phyloP scores from a whole-genome alignment of 257 asterid genomes.

The Cruciata laevipes region DNA sequence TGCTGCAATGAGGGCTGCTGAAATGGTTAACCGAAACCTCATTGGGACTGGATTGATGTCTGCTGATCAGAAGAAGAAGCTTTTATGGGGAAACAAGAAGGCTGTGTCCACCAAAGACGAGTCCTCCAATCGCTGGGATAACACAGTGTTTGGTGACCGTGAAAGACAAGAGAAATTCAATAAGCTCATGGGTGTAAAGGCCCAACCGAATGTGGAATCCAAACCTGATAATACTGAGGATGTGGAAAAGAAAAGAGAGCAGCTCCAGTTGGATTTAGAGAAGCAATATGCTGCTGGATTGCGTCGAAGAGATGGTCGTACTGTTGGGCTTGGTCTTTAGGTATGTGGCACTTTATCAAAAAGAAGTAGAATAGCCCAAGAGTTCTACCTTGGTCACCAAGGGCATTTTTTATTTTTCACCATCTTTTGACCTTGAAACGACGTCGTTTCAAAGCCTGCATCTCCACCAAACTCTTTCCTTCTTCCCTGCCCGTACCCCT shows the following conservation, averaged over 20 bases:
- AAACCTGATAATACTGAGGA: constrained; percentile 47
- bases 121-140: constrained; percentile 82
- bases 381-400: no score
- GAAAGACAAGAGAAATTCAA: constrained; percentile 95
- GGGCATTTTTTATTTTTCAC: no score
- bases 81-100: constrained; percentile 95
- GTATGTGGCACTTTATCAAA: constrained; percentile 2
- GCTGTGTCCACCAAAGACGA: constrained; percentile 51
- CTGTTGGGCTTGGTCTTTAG: constrained; percentile 94
- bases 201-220: constrained; percentile 49
- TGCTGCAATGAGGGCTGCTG: constrained; percentile 51
- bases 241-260: constrained; percentile 68
- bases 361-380: no score
- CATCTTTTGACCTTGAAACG: no score
- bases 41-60: constrained; percentile 91
- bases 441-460: no score
- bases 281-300: constrained; percentile 89
- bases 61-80: constrained; percentile 98
- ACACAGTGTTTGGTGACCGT: constrained; percentile 69
- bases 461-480: no score
- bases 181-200: constrained; percentile 99
- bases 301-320: constrained; percentile 97
- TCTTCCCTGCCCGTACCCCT: no score
- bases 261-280: constrained; percentile 81
- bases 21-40: constrained; percentile 79